These are phyloP conservation scores for Podospora conica DNA, from an alignment of 495 filamentous ascomycete genomes.

Conservation along the genomic window DNA sequence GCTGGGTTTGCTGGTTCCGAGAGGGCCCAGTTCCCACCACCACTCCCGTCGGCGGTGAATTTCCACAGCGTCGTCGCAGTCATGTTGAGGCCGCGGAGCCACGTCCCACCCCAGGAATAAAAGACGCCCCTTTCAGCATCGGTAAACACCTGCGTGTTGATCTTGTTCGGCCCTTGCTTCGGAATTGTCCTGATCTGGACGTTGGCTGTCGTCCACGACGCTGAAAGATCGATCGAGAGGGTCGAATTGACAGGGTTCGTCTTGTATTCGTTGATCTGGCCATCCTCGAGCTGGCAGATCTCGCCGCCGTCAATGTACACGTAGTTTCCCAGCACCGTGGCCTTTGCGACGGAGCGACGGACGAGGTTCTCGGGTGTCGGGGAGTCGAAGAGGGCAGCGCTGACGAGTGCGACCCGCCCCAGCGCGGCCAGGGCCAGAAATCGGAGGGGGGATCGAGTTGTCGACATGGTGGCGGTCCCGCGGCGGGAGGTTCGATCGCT, in stretches of 20 bases:
- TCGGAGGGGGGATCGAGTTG: neutral
- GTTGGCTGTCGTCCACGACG: slow-evolving; percentile 29
- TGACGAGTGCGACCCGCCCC: neutral
- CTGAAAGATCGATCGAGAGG: slow-evolving; percentile 27
- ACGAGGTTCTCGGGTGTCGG: neutral
- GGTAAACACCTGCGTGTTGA: slow-evolving; percentile 25
- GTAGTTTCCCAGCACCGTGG: slow-evolving; percentile 16
- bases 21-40: slow-evolving; percentile 34
- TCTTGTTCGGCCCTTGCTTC: slow-evolving; percentile 19
- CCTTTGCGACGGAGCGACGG: neutral
- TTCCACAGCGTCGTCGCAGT: slow-evolving; percentile 26
- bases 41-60: slow-evolving; percentile 30
- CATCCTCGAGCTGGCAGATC: slow-evolving; percentile 8
- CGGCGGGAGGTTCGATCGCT: neutral
- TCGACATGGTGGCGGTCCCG: neutral
- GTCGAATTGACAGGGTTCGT: slow-evolving; percentile 4
- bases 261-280: neutral
- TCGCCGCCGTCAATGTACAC: slow-evolving; percentile 20
- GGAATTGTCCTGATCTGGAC: slow-evolving; percentile 24
- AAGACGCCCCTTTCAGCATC: slow-evolving; percentile 21
- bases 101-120: slow-evolving; percentile 34
- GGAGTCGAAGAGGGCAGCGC: neutral
- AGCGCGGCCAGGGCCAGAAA: neutral
- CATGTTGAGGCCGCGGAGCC: slow-evolving; percentile 9
- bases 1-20: neutral